Evolutionary conservation across 2,329 filamentous ascomycete genomes (phyloP).

Genomic region (Epichloe coenophiala): DNA sequence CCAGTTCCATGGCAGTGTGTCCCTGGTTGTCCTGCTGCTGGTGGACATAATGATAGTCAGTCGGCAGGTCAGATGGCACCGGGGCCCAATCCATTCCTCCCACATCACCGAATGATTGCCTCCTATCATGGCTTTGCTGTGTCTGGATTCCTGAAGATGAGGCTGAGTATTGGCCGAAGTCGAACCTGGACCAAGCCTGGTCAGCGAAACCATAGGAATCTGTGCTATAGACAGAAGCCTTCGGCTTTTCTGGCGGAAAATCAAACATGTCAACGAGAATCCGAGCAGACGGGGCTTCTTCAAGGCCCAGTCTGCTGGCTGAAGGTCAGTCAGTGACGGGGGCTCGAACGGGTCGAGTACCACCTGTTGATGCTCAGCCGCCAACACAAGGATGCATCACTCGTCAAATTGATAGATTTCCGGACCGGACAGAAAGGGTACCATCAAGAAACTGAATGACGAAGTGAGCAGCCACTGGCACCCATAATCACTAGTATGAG

Average conservation of each 20-base stretch:
- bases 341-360: constrained; percentile 26
- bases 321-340: constrained; percentile 21
- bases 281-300: constrained; percentile 17
- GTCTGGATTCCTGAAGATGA: constrained; percentile 12
- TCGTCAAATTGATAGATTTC: constrained; percentile 19
- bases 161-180: constrained; percentile 12
- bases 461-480: constrained; percentile 19
- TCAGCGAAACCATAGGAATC: constrained; percentile 18
- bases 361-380: constrained; percentile 22
- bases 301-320: constrained; percentile 20
- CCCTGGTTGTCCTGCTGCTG: constrained; percentile 2
- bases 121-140: constrained; percentile 13
- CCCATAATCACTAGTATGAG: constrained; percentile 23
- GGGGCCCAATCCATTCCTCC: constrained; percentile 26
- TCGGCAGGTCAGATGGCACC: constrained; percentile 16
- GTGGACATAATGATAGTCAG: constrained; percentile 15
- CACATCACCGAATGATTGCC: constrained; percentile 14
- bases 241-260: constrained; percentile 19
- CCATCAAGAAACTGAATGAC: constrained; percentile 18
- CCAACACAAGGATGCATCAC: constrained; percentile 23
- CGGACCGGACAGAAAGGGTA: constrained; percentile 17
- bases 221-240: constrained; percentile 16
- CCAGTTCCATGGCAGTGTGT: constrained; percentile 15
- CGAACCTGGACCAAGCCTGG: constrained; percentile 20
- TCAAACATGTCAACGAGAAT: constrained; percentile 25